Evolutionary conservation across 805 yeast species (phyloP).

Genomic region (Ogataea allantospora): DNA sequence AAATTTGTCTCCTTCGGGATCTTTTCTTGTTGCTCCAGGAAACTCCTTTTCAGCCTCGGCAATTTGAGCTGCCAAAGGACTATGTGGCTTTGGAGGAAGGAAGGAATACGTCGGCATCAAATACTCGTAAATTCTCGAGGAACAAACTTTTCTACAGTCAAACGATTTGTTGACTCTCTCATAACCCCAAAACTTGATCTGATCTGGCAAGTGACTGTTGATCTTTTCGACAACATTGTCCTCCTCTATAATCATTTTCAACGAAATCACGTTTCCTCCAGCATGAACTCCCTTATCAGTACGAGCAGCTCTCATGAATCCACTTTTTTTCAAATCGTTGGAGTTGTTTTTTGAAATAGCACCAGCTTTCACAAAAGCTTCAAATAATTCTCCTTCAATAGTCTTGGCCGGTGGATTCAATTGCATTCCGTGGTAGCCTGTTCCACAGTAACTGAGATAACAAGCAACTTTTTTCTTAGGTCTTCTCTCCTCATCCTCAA

Average conservation of each 20-base stretch:
- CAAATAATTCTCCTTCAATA: slow-evolving; percentile 84
- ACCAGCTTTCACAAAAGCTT: slow-evolving; percentile 81
- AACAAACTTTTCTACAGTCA: slow-evolving; percentile 93
- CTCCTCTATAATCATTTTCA: slow-evolving; percentile 83
- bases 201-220: slow-evolving; percentile 75
- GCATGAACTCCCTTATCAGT: slow-evolving; percentile 98
- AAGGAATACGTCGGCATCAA: slow-evolving; percentile 88
- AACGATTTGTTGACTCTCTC: slow-evolving; percentile 86
- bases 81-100: slow-evolving; percentile 82
- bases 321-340: slow-evolving; percentile 81
- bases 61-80: slow-evolving; percentile 62
- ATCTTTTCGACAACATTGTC: slow-evolving; percentile 69
- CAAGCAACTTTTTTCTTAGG: slow-evolving; percentile 91
- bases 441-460: slow-evolving; percentile 91
- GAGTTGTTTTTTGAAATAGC: slow-evolving; percentile 86
- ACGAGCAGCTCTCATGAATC: slow-evolving; percentile 84
- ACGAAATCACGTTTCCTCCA: slow-evolving; percentile 86
- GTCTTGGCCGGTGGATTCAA: slow-evolving; percentile 84
- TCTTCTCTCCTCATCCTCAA: slow-evolving; percentile 51
- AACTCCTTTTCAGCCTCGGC: slow-evolving; percentile 47
- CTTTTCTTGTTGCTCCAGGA: slow-evolving; percentile 61
- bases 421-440: slow-evolving; percentile 97
- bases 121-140: slow-evolving; percentile 94
- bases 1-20: slow-evolving; percentile 69
- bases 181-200: slow-evolving; percentile 90